Conservation (phyloP, 2,329 filamentous ascomycete species). For the Phoma sp. region DNA sequence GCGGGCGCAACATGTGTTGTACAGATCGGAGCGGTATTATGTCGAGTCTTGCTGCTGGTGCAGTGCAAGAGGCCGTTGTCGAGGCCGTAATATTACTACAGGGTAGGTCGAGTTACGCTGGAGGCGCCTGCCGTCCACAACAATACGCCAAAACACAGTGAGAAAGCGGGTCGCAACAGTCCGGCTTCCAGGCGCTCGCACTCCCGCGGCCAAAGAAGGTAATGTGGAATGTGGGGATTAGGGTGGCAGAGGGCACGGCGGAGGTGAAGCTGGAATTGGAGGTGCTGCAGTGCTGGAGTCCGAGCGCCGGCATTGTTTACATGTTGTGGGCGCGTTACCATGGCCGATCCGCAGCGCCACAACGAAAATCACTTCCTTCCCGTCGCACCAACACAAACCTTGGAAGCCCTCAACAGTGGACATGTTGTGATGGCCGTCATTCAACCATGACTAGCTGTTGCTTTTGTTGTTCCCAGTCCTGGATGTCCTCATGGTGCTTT, state of each 20-base stretch:
- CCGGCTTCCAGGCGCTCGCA: conserved; percentile 30
- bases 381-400: conserved; percentile 20
- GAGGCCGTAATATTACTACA: conserved; percentile 39
- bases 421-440: not conserved
- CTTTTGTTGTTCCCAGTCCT: not conserved
- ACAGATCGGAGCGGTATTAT: conserved; percentile 21
- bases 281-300: conserved; percentile 22
- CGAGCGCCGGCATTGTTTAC: conserved; percentile 35
- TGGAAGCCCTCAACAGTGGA: not conserved
- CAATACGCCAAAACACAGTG: conserved; percentile 21
- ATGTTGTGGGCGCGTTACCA: conserved; percentile 27
- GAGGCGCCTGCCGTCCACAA: conserved; percentile 37
- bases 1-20: conserved; percentile 41
- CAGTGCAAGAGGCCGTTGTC: conserved; percentile 35
- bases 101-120: conserved; percentile 22
- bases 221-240: conserved; percentile 40
- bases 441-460: not conserved
- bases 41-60: conserved; percentile 22
- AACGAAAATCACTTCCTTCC: conserved; percentile 24
- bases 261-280: conserved; percentile 37
- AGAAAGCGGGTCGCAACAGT: conserved; percentile 25
- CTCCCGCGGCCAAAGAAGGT: conserved; percentile 40
- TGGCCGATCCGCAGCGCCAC: conserved; percentile 13
- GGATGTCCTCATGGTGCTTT: not conserved
- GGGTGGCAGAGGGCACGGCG: conserved; percentile 31